Percentiles rank a stretch among this genome's conserved stretches.
Evolutionary conservation across 2,329 filamentous ascomycete genomes (phyloP).

Genomic region (Davidsoniella australis): DNA sequence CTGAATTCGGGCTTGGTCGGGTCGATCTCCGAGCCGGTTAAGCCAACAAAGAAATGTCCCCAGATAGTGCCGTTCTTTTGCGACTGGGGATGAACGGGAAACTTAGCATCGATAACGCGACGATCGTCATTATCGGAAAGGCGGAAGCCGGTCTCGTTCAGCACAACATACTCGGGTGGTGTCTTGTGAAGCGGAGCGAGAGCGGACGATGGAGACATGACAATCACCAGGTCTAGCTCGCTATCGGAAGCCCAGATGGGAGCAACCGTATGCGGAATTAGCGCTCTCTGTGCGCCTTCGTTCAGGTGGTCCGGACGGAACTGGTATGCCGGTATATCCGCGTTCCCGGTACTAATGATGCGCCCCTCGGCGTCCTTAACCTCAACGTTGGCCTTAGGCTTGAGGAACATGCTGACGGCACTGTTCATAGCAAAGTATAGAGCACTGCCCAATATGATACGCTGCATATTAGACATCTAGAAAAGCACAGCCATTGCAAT

Average conservation of each 20-base stretch:
- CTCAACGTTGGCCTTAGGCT: conserved; percentile 29
- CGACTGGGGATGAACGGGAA: conserved; percentile 60
- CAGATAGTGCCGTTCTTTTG: conserved; percentile 88
- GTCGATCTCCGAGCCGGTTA: conserved; percentile 60
- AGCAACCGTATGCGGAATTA: conserved; percentile 52
- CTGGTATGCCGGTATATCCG: conserved; percentile 44
- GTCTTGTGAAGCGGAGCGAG: conserved; percentile 50
- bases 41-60: conserved; percentile 81
- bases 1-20: conserved; percentile 59
- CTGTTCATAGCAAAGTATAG: conserved; percentile 44
- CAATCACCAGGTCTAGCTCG: conserved; percentile 66
- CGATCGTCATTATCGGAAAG: conserved; percentile 66
- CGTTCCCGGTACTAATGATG: conserved; percentile 33
- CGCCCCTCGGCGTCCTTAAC: conserved; percentile 35
- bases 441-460: conserved; percentile 33
- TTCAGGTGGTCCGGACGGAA: conserved; percentile 44
- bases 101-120: conserved; percentile 58
- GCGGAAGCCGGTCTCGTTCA: conserved; percentile 65
- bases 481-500: neutral
- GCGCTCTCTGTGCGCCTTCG: conserved; percentile 45
- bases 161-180: conserved; percentile 50
- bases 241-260: conserved; percentile 78
- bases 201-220: conserved; percentile 59
- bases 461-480: conserved; percentile 18
- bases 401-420: conserved; percentile 35